Evolutionary conservation across 495 filamentous ascomycete genomes (phyloP), one percentile per base, ranked within the genome.

Genomic region (Hypoxylon perforatum): DNA sequence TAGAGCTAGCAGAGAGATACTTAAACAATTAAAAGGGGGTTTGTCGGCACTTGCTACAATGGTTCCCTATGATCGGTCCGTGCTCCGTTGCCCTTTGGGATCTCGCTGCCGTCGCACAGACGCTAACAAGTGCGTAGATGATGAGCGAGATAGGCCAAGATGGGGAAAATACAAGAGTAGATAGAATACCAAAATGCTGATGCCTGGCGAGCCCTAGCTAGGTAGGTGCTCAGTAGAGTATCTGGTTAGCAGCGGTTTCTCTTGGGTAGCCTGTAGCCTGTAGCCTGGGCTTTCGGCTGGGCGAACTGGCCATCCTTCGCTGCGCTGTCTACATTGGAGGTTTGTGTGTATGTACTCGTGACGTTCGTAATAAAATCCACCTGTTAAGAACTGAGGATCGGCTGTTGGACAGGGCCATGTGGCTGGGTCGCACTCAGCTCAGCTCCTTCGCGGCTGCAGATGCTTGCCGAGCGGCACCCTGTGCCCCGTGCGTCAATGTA

Each of bases 351-450:
- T 1, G 30, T 33, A 33, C 22, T 48, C 35, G 23, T 69, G 50
- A 63, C 50, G 60, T 69, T 64, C 65, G 46, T 48, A 69, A 64
- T 69, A 64, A 61, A 64, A 64, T 54, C 50, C 50, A 61, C 56
- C 57, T 56, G 35, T 53, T 60, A 65, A 57, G 57, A 64, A 61
- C 44, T 60, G 14, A 57, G 57, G 66, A 69, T 69, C 66, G 61
- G 66, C 66, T 69, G 66, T 69, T 63, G 19, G 57, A 69, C 66
- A 69, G 66, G 66, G 66, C 66, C 66, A 69, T 69, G 66, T 65
- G 66, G 66, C 66, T 65, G 61, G 66, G 66, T 69, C 56, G 66
- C 50, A 69, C 66, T 69, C 66, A 69, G 61, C 61, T 69, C 61
- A 69, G 61, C 66, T 64, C 59, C 61, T 69, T 69, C 61, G 66